Conservation (phyloP, 768 basidiomycete genomes). For the Termitomyces sp. region DNA sequence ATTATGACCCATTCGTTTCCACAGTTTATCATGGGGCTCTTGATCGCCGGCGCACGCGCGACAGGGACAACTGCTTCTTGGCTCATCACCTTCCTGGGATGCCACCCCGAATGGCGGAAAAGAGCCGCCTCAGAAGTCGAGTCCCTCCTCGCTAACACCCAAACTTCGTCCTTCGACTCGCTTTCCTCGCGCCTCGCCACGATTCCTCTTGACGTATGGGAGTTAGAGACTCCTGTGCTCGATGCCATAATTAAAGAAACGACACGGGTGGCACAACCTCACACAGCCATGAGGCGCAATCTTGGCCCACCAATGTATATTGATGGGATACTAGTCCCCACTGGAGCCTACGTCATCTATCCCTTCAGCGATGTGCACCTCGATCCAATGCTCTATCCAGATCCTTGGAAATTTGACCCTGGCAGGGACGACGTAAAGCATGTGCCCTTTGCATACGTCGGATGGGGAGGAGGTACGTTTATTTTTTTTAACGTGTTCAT, state of each 20-base stretch:
- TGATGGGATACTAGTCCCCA: slow-evolving; percentile 63
- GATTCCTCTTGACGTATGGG: slow-evolving; percentile 68
- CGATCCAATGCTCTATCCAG: slow-evolving; percentile 62
- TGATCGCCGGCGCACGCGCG: slow-evolving; percentile 77
- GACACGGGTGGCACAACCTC: slow-evolving; percentile 72
- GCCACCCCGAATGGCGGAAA: slow-evolving; percentile 57
- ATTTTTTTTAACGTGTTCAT: slow-evolving; percentile 6
- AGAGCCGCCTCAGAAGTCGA: slow-evolving; percentile 60
- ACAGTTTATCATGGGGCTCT: slow-evolving; percentile 77
- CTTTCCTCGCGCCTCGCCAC: slow-evolving; percentile 45
- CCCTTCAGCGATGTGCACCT: slow-evolving; percentile 80
- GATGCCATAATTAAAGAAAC: slow-evolving; percentile 75
- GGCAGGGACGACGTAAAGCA: slow-evolving; percentile 38
- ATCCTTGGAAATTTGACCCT: slow-evolving; percentile 79
- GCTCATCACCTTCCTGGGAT: slow-evolving; percentile 69
- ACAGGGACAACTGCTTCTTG: slow-evolving; percentile 78
- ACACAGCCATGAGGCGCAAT: slow-evolving; percentile 77
- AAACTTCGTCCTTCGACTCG: slow-evolving; percentile 20
- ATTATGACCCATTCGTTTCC: neutral
- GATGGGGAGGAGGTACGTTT: slow-evolving; percentile 74
- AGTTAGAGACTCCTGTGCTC: slow-evolving; percentile 60
- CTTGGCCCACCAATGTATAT: slow-evolving; percentile 68
- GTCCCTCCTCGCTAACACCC: slow-evolving; percentile 40
- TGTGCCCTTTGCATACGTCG: slow-evolving; percentile 57
- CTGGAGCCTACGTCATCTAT: slow-evolving; percentile 72